Conservation (phyloP, 1,284 basidiomycete species). For the Cutaneotrichosporon sp. region DNA sequence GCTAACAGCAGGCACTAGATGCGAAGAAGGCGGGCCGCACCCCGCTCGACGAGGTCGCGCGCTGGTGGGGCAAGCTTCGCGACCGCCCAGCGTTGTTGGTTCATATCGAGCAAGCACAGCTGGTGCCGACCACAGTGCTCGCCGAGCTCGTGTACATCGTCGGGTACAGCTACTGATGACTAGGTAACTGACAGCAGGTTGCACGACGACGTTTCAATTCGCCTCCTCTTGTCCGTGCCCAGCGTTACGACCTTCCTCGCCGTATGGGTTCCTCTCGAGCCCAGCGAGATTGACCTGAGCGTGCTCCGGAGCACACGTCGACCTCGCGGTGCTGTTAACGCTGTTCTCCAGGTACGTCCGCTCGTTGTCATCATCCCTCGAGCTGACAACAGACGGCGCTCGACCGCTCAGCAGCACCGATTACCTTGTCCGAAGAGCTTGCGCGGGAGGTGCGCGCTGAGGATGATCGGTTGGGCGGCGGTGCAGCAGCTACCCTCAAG, state of each 20-base stretch:
- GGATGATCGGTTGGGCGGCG: slow-evolving; percentile 37
- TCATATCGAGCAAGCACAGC: slow-evolving; percentile 43
- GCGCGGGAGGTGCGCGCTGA: slow-evolving; percentile 32
- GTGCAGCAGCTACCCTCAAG: slow-evolving; percentile 31
- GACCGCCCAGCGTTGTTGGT: slow-evolving; percentile 31
- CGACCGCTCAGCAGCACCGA: slow-evolving; percentile 14
- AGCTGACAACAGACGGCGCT: slow-evolving; percentile 16
- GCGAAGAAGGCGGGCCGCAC: slow-evolving; percentile 37
- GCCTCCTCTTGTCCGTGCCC: slow-evolving; percentile 43
- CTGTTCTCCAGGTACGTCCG: slow-evolving; percentile 35
- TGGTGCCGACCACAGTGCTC: slow-evolving; percentile 29
- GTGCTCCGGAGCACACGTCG: slow-evolving; percentile 27
- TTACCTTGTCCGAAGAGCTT: slow-evolving; percentile 31
- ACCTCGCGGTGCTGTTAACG: slow-evolving; percentile 26
- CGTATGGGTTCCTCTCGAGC: slow-evolving; percentile 36
- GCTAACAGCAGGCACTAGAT: slow-evolving; percentile 24
- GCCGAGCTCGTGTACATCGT: slow-evolving; percentile 45
- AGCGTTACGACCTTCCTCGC: slow-evolving; percentile 36
- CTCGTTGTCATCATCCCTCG: not conserved
- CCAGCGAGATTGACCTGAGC: slow-evolving; percentile 37
- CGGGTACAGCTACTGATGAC: slow-evolving; percentile 24
- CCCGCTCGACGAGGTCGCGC: slow-evolving; percentile 42
- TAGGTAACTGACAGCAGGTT: slow-evolving; percentile 21
- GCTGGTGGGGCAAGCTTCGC: slow-evolving; percentile 32
- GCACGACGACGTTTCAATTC: slow-evolving; percentile 32